Evolutionary conservation across 1,284 basidiomycete genomes (phyloP).

Genomic region (Earliella scabrosa): DNA sequence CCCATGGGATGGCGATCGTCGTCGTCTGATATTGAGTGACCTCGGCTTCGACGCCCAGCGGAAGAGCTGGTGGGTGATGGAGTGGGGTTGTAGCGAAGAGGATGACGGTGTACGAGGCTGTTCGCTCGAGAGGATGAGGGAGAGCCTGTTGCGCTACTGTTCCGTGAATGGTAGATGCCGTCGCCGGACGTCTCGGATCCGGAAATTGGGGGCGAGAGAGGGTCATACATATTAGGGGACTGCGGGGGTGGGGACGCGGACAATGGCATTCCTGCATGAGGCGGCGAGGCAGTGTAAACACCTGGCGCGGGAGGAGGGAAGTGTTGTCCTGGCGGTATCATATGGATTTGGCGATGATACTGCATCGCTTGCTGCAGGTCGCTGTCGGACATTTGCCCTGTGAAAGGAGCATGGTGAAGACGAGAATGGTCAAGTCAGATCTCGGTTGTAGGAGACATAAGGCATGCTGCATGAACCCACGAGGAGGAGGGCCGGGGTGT

Average conservation of each 20-base stretch:
- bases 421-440: slow-evolving; percentile 42
- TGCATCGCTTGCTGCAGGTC: slow-evolving; percentile 45
- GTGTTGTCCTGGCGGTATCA: slow-evolving; percentile 31
- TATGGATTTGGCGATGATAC: slow-evolving; percentile 34
- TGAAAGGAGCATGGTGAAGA: slow-evolving; percentile 30
- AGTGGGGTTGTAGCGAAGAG: slow-evolving; percentile 74
- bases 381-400: slow-evolving; percentile 59
- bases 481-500: slow-evolving; percentile 45
- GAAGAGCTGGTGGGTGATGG: slow-evolving; percentile 77
- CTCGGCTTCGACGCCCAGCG: slow-evolving; percentile 59
- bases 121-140: slow-evolving; percentile 74
- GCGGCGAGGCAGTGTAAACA: slow-evolving; percentile 52
- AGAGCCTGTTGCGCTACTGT: slow-evolving; percentile 76
- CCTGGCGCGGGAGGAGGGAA: slow-evolving; percentile 39
- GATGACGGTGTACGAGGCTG: slow-evolving; percentile 72
- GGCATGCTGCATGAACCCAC: slow-evolving; percentile 51
- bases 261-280: slow-evolving; percentile 55
- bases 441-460: slow-evolving; percentile 39
- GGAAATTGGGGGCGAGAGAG: slow-evolving; percentile 80
- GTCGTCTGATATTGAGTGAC: slow-evolving; percentile 76
- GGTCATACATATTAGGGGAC: slow-evolving; percentile 79
- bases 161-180: slow-evolving; percentile 75
- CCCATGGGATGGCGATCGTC: slow-evolving; percentile 76
- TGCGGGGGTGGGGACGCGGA: slow-evolving; percentile 69
- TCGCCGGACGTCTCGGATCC: slow-evolving; percentile 84